Percentiles rank a stretch among this genome's conserved stretches.
Evolutionary conservation across 345 rosid genomes (phyloP).

Genomic region (Salix suchowensis): DNA sequence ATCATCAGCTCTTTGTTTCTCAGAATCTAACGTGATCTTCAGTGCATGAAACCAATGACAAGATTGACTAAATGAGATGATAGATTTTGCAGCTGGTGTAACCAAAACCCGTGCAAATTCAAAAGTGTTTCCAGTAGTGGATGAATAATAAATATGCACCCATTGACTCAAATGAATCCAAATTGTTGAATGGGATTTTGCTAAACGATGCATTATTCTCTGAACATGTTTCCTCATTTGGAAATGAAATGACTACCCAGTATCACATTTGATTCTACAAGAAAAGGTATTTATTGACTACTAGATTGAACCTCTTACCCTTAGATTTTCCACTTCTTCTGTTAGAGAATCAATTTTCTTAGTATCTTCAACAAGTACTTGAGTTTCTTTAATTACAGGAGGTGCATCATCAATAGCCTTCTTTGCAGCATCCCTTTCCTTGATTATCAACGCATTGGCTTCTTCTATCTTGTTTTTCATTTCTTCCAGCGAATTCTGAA

Average conservation of each 20-base stretch:
- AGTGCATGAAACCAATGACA: constrained; percentile 9
- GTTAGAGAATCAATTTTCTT: constrained; percentile 38
- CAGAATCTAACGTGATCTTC: constrained; percentile 59
- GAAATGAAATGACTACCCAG: not conserved
- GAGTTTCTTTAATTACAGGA: constrained; percentile 45
- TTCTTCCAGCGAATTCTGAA: constrained; percentile 33
- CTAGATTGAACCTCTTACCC: constrained; percentile 27
- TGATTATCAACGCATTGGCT: constrained; percentile 28
- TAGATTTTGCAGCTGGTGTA: not conserved
- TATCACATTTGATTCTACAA: not conserved
- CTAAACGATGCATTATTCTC: not conserved
- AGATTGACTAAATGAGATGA: not conserved
- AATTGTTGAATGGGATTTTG: not conserved
- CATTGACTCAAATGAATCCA: not conserved
- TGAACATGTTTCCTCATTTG: not conserved
- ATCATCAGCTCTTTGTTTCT: constrained; percentile 59
- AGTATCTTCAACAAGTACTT: constrained; percentile 46
- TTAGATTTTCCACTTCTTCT: constrained; percentile 40
- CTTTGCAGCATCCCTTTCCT: constrained; percentile 40
- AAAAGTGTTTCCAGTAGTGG: too few relatives aligned
- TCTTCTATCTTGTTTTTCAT: constrained; percentile 45
- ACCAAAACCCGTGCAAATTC: not conserved
- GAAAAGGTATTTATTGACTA: not conserved
- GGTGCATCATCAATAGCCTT: constrained; percentile 50
- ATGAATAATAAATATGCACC: not conserved